Base-by-base conservation (phyloP, 139 green algal genomes). In the Haematococcus sp. region DNA sequence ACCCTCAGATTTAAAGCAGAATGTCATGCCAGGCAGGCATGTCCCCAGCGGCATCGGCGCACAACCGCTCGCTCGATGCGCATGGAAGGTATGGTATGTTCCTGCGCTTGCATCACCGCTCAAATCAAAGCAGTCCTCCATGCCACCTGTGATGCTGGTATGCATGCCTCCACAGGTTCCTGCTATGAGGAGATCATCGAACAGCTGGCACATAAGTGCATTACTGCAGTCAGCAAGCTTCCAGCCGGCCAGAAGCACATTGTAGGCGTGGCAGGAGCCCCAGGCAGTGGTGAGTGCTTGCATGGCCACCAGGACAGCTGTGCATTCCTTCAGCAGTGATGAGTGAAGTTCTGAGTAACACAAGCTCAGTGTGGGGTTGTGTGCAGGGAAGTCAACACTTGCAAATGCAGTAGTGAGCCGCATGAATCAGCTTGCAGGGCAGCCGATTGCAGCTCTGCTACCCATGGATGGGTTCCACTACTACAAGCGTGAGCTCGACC, bases 381-480 rank as follows among this genome's bases (percentile, higher is more conserved):
- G 17, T 58, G 34, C 66, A 72, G 66, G 93, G 52, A 98, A 97
- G 69, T 88, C 77, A 55, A 97, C 91, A 5, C 76, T 93, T 9
- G 86, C 91, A 1, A 28, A 28, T 11, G 71, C 66, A 15, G 84
- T 98, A 30, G 43, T 35, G 13, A 23, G 25, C 1, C 68, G 70
- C 2, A 66, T 95, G 16, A 94, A 93, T 52, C 28, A 56, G 4
- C 32, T 71, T 17, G 34, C 52, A 9, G 55, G 51, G 17, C 32
- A 55, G 11, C 23, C 56, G 2, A 43, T 74, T 19, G 76, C 78
- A 28, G 69, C 56, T 2, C 59, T 82, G 13, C 44, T 85, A 28
- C 81, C 74, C 2, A 82, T 81, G 76, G 90, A 97, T 77, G 93
- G 93, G 25, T 98, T 95, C 63, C 94, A 98, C 71, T 88, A 84